Evolutionary conservation across 106 monocot genomes (phyloP).

Genomic region (Hemerocallis citrina): DNA sequence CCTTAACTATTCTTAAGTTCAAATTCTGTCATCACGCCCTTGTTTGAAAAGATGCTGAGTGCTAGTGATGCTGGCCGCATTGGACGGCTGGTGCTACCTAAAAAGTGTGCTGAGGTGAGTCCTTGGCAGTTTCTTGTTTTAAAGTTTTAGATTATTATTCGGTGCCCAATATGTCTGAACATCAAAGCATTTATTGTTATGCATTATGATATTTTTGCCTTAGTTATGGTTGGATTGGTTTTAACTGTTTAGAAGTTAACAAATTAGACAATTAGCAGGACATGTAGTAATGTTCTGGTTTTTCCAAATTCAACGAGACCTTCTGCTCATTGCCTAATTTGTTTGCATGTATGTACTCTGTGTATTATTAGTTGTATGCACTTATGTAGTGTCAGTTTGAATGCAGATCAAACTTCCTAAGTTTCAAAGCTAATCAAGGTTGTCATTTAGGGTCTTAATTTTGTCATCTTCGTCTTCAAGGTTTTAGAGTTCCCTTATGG

Average conservation of each 20-base stretch:
- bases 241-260: background rate
- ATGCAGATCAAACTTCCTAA: too few relatives aligned
- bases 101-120: slow-evolving; percentile 95
- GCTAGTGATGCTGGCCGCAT: slow-evolving; percentile 99
- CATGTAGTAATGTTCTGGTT: background rate
- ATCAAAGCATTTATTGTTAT: background rate
- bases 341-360: too few relatives aligned
- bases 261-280: background rate
- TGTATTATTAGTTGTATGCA: too few relatives aligned
- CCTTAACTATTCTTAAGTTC: slow-evolving; percentile 63
- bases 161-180: background rate
- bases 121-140: background rate
- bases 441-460: too few relatives aligned
- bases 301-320: too few relatives aligned
- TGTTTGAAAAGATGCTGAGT: slow-evolving; percentile 97
- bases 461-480: too few relatives aligned
- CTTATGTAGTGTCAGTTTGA: too few relatives aligned
- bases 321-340: too few relatives aligned
- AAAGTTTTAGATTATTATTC: background rate
- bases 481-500: too few relatives aligned
- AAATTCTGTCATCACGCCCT: slow-evolving; percentile 81
- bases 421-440: too few relatives aligned
- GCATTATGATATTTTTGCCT: background rate
- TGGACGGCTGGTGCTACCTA: slow-evolving; percentile 92
- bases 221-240: background rate